Percentiles rank a stretch among this genome's conserved stretches.
These are phyloP conservation scores for Galerina sulciceps DNA, from an alignment of 768 basidiomycete genomes.

Conservation along the genomic window DNA sequence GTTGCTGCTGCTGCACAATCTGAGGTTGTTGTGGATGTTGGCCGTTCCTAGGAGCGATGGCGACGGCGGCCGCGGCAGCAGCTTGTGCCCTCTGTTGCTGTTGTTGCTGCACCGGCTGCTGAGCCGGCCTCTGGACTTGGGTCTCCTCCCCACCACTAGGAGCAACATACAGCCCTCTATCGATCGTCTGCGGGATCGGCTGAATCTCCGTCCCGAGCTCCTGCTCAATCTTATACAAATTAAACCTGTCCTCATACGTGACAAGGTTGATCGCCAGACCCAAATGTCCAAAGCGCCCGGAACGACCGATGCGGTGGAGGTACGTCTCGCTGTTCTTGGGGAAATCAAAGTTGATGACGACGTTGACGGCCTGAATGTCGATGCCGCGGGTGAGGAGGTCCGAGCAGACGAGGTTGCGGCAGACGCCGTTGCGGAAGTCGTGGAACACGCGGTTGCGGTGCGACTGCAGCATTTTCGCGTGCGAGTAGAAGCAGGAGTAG, in stretches of 20 bases:
- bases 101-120: constrained; percentile 33
- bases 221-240: constrained; percentile 97
- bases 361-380: constrained; percentile 99
- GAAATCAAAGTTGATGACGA: constrained; percentile 99
- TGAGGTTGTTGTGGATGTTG: neutral
- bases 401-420: constrained; percentile 97
- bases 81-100: constrained; percentile 25
- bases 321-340: constrained; percentile 99
- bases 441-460: constrained; percentile 99
- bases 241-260: constrained; percentile 97
- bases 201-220: constrained; percentile 98
- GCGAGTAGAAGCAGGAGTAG: constrained; percentile 99
- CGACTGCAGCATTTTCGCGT: constrained; percentile 98
- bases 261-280: constrained; percentile 98
- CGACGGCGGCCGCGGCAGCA: too few species aligned
- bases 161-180: constrained; percentile 91
- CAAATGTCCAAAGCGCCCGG: constrained; percentile 95
- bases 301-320: constrained; percentile 97
- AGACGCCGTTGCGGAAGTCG: constrained; percentile 98
- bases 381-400: constrained; percentile 99
- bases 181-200: constrained; percentile 91
- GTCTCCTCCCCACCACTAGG: constrained; percentile 59
- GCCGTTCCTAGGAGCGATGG: constrained; percentile 7
- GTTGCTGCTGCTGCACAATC: neutral
- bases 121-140: constrained; percentile 40